phyloP scores from a whole-genome alignment of 140 eudicot species.

The Bidens hawaiensis region DNA sequence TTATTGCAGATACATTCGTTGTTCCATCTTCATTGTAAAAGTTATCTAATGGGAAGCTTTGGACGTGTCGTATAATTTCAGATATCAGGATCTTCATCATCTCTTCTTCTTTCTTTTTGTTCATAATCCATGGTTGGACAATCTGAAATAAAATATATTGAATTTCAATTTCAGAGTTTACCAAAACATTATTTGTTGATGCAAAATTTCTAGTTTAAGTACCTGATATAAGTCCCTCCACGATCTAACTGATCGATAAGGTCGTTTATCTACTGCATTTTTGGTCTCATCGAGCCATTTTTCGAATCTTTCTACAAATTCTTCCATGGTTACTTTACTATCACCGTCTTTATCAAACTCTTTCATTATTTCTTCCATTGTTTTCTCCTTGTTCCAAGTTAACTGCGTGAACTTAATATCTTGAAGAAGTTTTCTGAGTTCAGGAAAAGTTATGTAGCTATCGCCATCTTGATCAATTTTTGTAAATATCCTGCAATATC shows the following conservation, averaged over 20 bases:
- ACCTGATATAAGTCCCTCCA: conserved; percentile 54
- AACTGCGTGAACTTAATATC: conserved; percentile 36
- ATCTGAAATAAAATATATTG: conserved; percentile 35
- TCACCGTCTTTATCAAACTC: conserved; percentile 52
- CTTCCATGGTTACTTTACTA: conserved; percentile 48
- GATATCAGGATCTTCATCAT: conserved; percentile 52
- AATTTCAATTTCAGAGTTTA: not conserved
- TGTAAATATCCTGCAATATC: conserved; percentile 46
- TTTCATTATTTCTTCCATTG: conserved; percentile 41
- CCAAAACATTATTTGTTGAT: not conserved
- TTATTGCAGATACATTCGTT: conserved; percentile 43
- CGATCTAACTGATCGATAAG: conserved; percentile 44
- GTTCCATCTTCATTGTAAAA: conserved; percentile 57
- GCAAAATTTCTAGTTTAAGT: not conserved
- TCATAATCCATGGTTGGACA: conserved; percentile 57
- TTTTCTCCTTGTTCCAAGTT: conserved; percentile 38
- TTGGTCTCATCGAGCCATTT: conserved; percentile 69
- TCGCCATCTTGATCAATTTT: conserved; percentile 55
- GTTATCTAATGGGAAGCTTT: conserved; percentile 41
- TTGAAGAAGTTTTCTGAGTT: conserved; percentile 49
- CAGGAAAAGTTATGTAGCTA: conserved; percentile 43
- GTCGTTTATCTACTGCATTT: conserved; percentile 34
- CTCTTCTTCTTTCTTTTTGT: conserved; percentile 56
- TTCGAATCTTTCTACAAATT: conserved; percentile 45
- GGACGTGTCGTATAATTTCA: conserved; percentile 37